Evolutionary conservation across 345 rosid genomes (phyloP).

Genomic region (Salix dunnii): DNA sequence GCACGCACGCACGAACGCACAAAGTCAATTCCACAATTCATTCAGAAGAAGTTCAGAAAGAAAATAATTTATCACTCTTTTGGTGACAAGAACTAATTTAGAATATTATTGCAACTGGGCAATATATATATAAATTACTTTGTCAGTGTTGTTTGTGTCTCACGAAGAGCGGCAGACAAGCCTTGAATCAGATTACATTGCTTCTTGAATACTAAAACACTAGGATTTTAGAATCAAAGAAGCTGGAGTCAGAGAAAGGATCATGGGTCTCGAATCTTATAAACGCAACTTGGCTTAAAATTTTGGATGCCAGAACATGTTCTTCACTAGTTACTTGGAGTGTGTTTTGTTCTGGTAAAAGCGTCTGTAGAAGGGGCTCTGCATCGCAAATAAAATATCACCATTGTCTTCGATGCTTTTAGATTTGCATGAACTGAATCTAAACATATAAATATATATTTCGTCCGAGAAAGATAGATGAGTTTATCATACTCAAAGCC

Average conservation of each 20-base stretch:
- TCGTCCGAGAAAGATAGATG: no score
- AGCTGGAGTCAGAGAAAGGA: constrained; percentile 12
- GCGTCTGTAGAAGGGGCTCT: constrained; percentile 23
- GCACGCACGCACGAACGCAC: background rate
- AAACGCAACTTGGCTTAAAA: background rate
- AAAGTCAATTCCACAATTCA: background rate
- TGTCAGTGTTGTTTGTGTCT: background rate
- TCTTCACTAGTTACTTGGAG: background rate
- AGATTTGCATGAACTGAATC: constrained; percentile 17
- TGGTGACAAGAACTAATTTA: background rate
- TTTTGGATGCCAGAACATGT: background rate
- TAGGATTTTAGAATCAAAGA: constrained; percentile 6
- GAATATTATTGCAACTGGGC: no score
- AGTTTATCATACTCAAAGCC: background rate
- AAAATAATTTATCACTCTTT: background rate
- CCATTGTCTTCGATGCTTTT: background rate
- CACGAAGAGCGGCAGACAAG: background rate
- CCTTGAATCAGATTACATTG: background rate
- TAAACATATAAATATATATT: no score
- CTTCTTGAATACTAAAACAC: background rate
- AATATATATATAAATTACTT: background rate
- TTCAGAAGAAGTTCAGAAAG: background rate
- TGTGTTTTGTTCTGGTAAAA: constrained; percentile 1
- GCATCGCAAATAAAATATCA: constrained; percentile 10
- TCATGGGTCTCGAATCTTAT: background rate